These are phyloP conservation scores for Trametes versicolor DNA, from an alignment of 1,284 basidiomycete genomes.

Conservation along the genomic window DNA sequence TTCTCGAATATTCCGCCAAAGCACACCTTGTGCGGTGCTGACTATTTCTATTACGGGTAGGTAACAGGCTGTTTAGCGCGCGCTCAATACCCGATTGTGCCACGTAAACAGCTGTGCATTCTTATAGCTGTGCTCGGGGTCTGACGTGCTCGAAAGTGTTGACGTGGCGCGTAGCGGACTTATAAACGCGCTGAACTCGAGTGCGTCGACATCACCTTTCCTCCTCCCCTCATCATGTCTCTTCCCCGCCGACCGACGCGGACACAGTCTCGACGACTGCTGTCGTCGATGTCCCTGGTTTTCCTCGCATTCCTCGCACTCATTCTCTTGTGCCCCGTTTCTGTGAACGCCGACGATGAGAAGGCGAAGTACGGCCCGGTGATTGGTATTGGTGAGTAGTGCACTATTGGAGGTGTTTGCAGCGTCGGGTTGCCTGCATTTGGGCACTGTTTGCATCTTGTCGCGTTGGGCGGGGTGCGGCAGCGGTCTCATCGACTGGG, in stretches of 20 bases:
- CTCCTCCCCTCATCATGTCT: slow-evolving; percentile 47
- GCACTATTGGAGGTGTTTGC: neutral
- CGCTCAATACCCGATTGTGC: slow-evolving; percentile 3
- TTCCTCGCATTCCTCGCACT: slow-evolving; percentile 73
- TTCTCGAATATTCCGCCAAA: slow-evolving; percentile 32
- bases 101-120: slow-evolving; percentile 26
- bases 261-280: slow-evolving; percentile 64
- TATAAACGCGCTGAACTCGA: no score
- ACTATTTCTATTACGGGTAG: neutral
- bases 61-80: neutral
- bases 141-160: slow-evolving; percentile 26
- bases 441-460: no score
- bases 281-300: slow-evolving; percentile 71
- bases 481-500: no score
- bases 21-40: neutral
- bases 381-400: slow-evolving; percentile 89
- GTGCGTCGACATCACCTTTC: slow-evolving; percentile 23
- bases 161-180: slow-evolving; percentile 38
- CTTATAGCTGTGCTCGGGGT: slow-evolving; percentile 27
- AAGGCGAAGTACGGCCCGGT: slow-evolving; percentile 87
- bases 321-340: slow-evolving; percentile 67
- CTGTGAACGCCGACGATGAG: slow-evolving; percentile 65
- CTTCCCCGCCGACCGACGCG: slow-evolving; percentile 59
- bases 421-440: neutral
- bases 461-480: no score